phyloP scores from a whole-genome alignment of 371 early-diverging fungal species.

The Entomophthora muscae region DNA sequence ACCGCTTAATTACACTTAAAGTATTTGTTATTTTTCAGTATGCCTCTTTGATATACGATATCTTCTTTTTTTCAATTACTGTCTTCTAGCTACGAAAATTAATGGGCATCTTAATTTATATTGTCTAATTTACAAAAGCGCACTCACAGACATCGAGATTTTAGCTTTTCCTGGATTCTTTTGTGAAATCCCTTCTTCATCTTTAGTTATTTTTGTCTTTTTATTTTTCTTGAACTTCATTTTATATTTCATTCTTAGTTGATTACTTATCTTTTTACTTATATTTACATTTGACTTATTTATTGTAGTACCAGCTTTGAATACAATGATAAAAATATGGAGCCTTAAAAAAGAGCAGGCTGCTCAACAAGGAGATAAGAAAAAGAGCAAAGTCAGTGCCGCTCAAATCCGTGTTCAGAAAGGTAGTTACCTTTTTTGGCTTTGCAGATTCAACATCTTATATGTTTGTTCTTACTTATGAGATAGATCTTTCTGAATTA shows the following conservation, averaged over 20 bases:
- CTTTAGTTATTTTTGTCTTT: background rate
- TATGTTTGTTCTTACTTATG: background rate
- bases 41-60: no score
- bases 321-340: slow-evolving; percentile 73
- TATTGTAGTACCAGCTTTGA: no score
- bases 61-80: no score
- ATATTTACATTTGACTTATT: background rate
- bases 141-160: no score
- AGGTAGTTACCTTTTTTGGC: slow-evolving; percentile 37
- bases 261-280: background rate
- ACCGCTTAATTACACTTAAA: no score
- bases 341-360: slow-evolving; percentile 64
- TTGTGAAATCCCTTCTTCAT: no score
- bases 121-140: no score
- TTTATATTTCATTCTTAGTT: background rate
- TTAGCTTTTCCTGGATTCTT: no score
- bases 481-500: slow-evolving; percentile 68
- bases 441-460: no score
- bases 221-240: background rate
- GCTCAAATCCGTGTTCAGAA: slow-evolving; percentile 86
- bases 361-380: slow-evolving; percentile 34
- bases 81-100: no score
- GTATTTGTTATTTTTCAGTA: no score
- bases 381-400: slow-evolving; percentile 69
- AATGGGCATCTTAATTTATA: no score